phyloP scores from a whole-genome alignment of 164 flowering plant genomes.

The Berberis vulgaris region DNA sequence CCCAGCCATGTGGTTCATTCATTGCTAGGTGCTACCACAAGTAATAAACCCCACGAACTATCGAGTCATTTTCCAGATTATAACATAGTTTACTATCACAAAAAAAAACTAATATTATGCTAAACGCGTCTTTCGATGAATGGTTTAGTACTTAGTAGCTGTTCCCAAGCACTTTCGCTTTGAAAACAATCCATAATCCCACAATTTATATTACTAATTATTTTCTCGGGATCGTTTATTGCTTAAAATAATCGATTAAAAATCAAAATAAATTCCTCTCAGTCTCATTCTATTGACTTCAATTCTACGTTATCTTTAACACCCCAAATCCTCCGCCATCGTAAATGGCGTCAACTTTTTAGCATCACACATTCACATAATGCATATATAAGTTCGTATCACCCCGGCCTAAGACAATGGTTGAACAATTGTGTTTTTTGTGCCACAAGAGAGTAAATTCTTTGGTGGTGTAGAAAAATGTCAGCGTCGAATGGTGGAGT shows the following conservation, averaged over 20 bases:
- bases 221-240: slow-evolving; percentile 49
- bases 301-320: slow-evolving; percentile 53
- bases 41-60: too few relatives aligned
- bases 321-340: slow-evolving; percentile 51
- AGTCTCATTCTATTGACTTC: slow-evolving; percentile 33
- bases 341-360: slow-evolving; percentile 76
- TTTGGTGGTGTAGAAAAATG: slow-evolving; percentile 13
- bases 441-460: neutral
- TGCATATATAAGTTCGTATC: slow-evolving; percentile 18
- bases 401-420: neutral
- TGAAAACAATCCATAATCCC: slow-evolving; percentile 36
- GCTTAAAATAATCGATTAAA: slow-evolving; percentile 7
- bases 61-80: too few relatives aligned
- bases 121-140: slow-evolving; percentile 26
- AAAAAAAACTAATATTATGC: too few relatives aligned
- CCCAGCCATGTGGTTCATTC: too few relatives aligned
- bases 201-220: slow-evolving; percentile 12
- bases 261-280: slow-evolving; percentile 1
- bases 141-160: slow-evolving; percentile 16
- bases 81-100: too few relatives aligned
- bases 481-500: slow-evolving; percentile 61
- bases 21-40: too few relatives aligned
- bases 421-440: neutral
- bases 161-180: slow-evolving; percentile 33
- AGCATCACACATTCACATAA: slow-evolving; percentile 9